Evolutionary conservation across 805 yeast genomes (phyloP).

Genomic region (Spathaspora girioi): DNA sequence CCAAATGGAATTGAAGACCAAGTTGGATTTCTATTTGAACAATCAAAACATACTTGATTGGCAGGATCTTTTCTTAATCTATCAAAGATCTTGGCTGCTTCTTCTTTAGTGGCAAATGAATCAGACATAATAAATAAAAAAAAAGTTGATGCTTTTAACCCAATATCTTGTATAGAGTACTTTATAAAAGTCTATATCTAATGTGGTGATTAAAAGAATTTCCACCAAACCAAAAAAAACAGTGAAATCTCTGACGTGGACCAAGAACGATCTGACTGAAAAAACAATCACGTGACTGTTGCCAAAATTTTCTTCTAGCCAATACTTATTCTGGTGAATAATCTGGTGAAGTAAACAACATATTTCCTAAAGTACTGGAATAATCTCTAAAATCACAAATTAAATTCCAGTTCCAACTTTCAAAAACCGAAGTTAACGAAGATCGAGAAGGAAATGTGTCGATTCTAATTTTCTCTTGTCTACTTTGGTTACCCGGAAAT

Average conservation of each 20-base stretch:
- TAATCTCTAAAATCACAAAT: too few species aligned
- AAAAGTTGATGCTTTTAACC: neutral
- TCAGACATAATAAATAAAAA: constrained; percentile 29
- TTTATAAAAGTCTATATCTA: too few species aligned
- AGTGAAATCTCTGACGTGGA: constrained; percentile 1
- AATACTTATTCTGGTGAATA: too few species aligned
- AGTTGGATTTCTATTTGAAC: constrained; percentile 90
- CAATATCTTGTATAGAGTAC: too few species aligned
- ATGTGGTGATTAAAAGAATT: neutral
- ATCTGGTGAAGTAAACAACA: neutral
- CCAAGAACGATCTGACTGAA: neutral
- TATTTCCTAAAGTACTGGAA: too few species aligned
- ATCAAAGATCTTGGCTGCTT: constrained; percentile 61
- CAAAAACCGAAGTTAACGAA: too few species aligned
- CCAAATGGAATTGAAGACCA: constrained; percentile 99
- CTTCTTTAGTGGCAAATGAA: constrained; percentile 63
- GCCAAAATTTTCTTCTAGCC: neutral
- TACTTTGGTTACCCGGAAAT: too few species aligned
- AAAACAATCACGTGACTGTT: neutral
- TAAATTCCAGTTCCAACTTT: neutral
- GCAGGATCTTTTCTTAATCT: constrained; percentile 63
- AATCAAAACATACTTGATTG: constrained; percentile 88
- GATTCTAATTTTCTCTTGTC: too few species aligned
- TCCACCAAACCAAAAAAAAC: neutral
- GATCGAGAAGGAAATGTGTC: too few species aligned